Evolutionary conservation across 2,329 filamentous ascomycete genomes (phyloP).

Genomic region (Phoma sp.): DNA sequence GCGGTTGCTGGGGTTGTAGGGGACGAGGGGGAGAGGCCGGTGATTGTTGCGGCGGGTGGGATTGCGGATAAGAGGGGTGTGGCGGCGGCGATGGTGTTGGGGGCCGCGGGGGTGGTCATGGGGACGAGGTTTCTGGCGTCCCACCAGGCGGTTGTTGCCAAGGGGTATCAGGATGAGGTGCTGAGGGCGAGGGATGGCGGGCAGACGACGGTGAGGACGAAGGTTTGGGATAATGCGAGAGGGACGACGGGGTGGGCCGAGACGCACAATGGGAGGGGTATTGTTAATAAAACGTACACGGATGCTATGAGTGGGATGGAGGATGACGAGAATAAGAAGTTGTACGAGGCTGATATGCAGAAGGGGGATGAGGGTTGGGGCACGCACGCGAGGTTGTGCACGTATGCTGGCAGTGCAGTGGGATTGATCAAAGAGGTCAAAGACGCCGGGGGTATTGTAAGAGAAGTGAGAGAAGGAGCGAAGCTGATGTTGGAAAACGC

Average conservation of each 20-base stretch:
- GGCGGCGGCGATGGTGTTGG: conserved; percentile 63
- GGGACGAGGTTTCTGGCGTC: conserved; percentile 69
- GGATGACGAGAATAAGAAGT: conserved; percentile 52
- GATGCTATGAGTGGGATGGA: conserved; percentile 50
- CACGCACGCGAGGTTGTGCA: conserved; percentile 59
- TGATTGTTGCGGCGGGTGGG: conserved; percentile 64
- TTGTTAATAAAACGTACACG: conserved; percentile 61
- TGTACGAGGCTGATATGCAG: conserved; percentile 57
- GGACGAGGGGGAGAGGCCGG: conserved; percentile 21
- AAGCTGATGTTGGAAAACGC: conserved; percentile 34
- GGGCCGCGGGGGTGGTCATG: conserved; percentile 62
- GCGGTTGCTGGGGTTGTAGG: conserved; percentile 46
- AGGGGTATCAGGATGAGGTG: conserved; percentile 57
- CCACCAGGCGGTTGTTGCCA: conserved; percentile 53
- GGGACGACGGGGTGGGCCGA: conserved; percentile 65
- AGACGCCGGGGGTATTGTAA: conserved; percentile 60
- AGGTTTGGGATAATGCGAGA: conserved; percentile 59
- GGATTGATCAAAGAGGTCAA: conserved; percentile 61
- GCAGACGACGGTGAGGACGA: conserved; percentile 56
- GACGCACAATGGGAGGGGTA: conserved; percentile 62
- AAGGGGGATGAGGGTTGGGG: conserved; percentile 61
- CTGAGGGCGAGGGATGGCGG: conserved; percentile 58
- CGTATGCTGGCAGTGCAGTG: conserved; percentile 67
- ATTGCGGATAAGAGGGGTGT: conserved; percentile 65
- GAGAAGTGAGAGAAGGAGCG: conserved; percentile 52